These are phyloP conservation scores for Phaeosphaeriaceae sp. DNA, from an alignment of 2,329 filamentous ascomycete genomes.

Conservation along the genomic window DNA sequence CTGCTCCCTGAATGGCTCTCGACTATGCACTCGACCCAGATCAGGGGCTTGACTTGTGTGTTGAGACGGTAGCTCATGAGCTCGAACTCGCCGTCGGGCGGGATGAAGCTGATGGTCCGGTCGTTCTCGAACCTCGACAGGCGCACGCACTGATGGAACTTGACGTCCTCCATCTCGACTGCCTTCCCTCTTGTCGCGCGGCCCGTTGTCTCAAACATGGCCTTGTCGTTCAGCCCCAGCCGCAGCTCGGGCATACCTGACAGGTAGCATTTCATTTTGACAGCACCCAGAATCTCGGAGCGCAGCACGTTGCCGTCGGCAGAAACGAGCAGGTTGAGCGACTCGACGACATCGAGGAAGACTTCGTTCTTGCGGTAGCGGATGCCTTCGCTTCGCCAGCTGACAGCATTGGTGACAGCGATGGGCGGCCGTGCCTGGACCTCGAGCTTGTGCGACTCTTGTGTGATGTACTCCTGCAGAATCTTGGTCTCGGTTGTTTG, in stretches of 20 bases:
- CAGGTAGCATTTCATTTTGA: slow-evolving; percentile 99
- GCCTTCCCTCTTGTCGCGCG: slow-evolving; percentile 93
- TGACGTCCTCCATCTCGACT: slow-evolving; percentile 99
- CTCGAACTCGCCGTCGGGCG: slow-evolving; percentile 97
- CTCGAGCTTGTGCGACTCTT: slow-evolving; percentile 98
- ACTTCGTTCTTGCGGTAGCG: slow-evolving; percentile 99
- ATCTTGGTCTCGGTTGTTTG: slow-evolving; percentile 99
- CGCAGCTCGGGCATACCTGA: slow-evolving; percentile 97
- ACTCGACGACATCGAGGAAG: slow-evolving; percentile 96
- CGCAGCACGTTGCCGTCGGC: slow-evolving; percentile 93
- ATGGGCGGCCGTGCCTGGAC: slow-evolving; percentile 95
- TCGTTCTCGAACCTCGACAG: slow-evolving; percentile 98
- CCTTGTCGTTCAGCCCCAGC: slow-evolving; percentile 95
- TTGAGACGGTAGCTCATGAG: slow-evolving; percentile 99
- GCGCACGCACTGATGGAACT: slow-evolving; percentile 98
- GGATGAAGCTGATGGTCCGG: slow-evolving; percentile 97
- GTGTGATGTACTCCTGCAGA: slow-evolving; percentile 98
- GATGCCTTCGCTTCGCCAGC: slow-evolving; percentile 97
- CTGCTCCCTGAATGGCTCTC: slow-evolving; percentile 94
- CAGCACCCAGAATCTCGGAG: slow-evolving; percentile 93
- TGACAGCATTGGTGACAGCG: slow-evolving; percentile 96
- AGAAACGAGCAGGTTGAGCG: slow-evolving; percentile 92
- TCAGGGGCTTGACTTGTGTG: slow-evolving; percentile 96
- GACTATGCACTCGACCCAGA: slow-evolving; percentile 98
- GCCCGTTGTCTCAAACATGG: slow-evolving; percentile 98